Conservation (phyloP, 805 yeast species). For the Schwanniomyces pseudopolymorphus region DNA sequence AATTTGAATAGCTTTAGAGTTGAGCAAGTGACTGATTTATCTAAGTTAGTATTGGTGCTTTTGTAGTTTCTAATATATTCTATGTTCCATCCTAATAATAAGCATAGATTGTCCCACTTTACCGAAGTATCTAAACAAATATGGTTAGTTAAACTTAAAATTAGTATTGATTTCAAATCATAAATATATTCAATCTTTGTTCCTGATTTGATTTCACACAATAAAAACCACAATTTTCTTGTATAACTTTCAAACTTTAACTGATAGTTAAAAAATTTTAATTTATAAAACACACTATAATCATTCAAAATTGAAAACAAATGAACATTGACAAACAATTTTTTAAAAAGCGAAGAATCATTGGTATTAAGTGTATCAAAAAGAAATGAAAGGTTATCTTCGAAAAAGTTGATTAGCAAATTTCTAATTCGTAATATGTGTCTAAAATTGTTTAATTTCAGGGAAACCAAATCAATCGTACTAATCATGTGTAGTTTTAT, state of each 20-base stretch:
- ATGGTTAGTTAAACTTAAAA: conserved; percentile 31
- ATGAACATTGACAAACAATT: conserved; percentile 21
- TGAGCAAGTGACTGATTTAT: conserved; percentile 18
- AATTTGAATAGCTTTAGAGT: conserved; percentile 24
- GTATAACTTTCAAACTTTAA: conserved; percentile 30
- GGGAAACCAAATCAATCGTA: conserved; percentile 29
- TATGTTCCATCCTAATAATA: conserved; percentile 24
- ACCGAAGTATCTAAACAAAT: conserved; percentile 22
- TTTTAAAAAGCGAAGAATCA: conserved; percentile 1
- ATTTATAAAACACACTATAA: conserved; percentile 29
- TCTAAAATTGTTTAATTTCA: conserved; percentile 26
- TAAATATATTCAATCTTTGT: conserved; percentile 10
- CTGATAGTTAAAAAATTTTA: conserved; percentile 19
- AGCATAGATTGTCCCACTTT: conserved; percentile 24
- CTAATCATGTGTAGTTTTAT: conserved; percentile 34
- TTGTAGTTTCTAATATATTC: conserved; percentile 13
- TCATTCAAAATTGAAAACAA: conserved; percentile 38
- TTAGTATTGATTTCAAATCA: conserved; percentile 27
- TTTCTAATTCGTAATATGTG: conserved; percentile 20
- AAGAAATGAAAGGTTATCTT: conserved; percentile 13
- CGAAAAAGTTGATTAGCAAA: conserved; percentile 16
- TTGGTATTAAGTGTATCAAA: conserved; percentile 9
- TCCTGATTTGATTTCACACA: conserved; percentile 6
- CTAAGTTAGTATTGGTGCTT: conserved; percentile 4
- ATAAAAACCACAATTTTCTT: conserved; percentile 31